These are phyloP conservation scores for Colletotrichum sp. DNA, from an alignment of 2,329 filamentous ascomycete species.

Conservation along the genomic window DNA sequence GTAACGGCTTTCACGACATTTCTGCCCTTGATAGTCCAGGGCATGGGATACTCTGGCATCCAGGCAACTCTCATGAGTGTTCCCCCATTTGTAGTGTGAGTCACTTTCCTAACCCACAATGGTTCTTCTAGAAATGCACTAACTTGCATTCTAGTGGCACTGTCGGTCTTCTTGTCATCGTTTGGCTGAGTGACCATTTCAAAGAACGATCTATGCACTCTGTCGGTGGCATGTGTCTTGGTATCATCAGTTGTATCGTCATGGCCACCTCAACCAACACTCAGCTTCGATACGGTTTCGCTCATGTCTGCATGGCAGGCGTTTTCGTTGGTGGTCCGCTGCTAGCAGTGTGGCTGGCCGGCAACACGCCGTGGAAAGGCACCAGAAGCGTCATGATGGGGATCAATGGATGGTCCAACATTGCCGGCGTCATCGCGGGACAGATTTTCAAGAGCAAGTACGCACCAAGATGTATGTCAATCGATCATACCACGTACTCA, in stretches of 20 bases:
- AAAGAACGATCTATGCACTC: slow-evolving; percentile 25
- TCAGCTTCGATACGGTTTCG: slow-evolving; percentile 25
- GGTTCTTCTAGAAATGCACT: background rate
- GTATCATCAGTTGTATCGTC: slow-evolving; percentile 23
- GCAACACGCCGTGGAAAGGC: slow-evolving; percentile 57
- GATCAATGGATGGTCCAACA: slow-evolving; percentile 55
- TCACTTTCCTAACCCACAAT: background rate
- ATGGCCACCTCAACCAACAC: slow-evolving; percentile 23
- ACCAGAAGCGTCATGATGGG: slow-evolving; percentile 47
- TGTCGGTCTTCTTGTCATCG: slow-evolving; percentile 16
- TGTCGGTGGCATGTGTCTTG: slow-evolving; percentile 22
- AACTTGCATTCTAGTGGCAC: slow-evolving; percentile 11
- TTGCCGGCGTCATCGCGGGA: slow-evolving; percentile 26
- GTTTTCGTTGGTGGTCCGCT: slow-evolving; percentile 52
- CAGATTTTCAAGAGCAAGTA: slow-evolving; percentile 28
- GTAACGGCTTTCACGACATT: background rate
- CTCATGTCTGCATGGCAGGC: slow-evolving; percentile 26
- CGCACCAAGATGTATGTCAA: slow-evolving; percentile 20
- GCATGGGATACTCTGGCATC: background rate
- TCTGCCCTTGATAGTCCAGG: background rate
- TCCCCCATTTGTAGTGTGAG: slow-evolving; percentile 3
- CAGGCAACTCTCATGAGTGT: background rate
- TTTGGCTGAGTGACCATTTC: slow-evolving; percentile 24
- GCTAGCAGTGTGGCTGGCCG: slow-evolving; percentile 58
- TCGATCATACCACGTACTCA: background rate